Base-by-base conservation (phyloP, 345 rosid species). In the Populus ilicifolia region DNA sequence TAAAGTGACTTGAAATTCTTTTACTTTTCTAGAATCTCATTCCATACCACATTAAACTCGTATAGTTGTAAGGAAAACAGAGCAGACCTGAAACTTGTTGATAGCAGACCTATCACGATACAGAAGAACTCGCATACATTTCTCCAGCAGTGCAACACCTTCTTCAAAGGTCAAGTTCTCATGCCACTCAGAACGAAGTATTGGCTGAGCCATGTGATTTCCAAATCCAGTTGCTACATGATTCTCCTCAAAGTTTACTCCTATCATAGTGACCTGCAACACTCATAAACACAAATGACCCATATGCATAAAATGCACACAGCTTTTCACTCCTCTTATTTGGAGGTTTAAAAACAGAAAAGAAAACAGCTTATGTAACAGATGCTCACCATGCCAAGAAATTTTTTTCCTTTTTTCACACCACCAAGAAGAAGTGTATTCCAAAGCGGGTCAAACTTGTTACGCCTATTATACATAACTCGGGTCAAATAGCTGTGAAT, bases 171-270 rank as follows among this genome's bases (percentile, higher is more conserved):
- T 94, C 88, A 94, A 78, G 86, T 94, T 77, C 27, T 92, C 98
- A 17, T 82, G 91, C 99, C 98, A 96, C 84, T 92, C 97, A 25
- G 89, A 91, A 39, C 99, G 97, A 76, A 96, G 99, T 43, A 96
- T 91, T 52, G 97, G 99, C 74, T 97, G 86, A 27, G 98, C 97
- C 30, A 96, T 95, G 81, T 94, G 99, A 86, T 96, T 94, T 23
- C 98, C 99, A 69, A 96, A 96, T 38, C 98, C 97, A 65, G 98
- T 94, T 25, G 99, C 99, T 6, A 94, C 93, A 83, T 94, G 99
- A 68, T 90, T 66, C 78, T 96, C 98, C 81, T 94, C 99, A 56
- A 88, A 96, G 79, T 89, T 90, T 14, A 96, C 98, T 72, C 99
- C 99, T 65, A 94, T 91, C 97, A 92, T 92, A 72, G 88, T 87